A percentile compares a stretch with the other conserved stretches of the same genome.
Evolutionary conservation across 441 rosid species (phyloP).

Genomic region (Gossypium schwendimanii): DNA sequence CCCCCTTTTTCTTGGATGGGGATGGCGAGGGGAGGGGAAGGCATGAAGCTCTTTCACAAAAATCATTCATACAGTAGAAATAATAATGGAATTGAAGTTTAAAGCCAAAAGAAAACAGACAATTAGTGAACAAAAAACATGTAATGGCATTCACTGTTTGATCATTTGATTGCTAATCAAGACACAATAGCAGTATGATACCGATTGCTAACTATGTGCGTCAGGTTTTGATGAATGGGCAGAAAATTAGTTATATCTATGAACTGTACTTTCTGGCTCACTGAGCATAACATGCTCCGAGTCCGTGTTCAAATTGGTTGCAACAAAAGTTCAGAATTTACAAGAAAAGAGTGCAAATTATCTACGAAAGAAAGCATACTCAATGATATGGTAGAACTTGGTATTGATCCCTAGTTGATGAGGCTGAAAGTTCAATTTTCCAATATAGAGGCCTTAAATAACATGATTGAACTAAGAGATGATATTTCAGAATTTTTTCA

Average conservation of each 20-base stretch:
- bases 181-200: not conserved
- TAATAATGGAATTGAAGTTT: not conserved
- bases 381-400: not conserved
- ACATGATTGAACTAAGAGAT: not conserved
- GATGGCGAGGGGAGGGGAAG: not conserved
- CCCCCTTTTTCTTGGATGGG: not conserved
- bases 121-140: not conserved
- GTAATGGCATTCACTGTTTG: not conserved
- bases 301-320: not conserved
- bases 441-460: not conserved
- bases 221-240: not conserved
- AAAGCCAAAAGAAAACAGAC: not conserved
- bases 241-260: not conserved
- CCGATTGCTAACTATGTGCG: not conserved
- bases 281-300: not conserved
- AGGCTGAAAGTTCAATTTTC: not conserved
- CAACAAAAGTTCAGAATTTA: not conserved
- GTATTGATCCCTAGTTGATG: not conserved
- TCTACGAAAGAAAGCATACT: not conserved
- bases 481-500: not conserved
- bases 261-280: not conserved
- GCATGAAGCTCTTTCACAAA: not conserved
- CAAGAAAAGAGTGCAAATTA: not conserved
- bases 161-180: not conserved
- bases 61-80: not conserved